A percentile compares a stretch with the other conserved stretches of the same genome.
phyloP scores from a whole-genome alignment of 2,329 filamentous ascomycete genomes.

The Chalara sp. region DNA sequence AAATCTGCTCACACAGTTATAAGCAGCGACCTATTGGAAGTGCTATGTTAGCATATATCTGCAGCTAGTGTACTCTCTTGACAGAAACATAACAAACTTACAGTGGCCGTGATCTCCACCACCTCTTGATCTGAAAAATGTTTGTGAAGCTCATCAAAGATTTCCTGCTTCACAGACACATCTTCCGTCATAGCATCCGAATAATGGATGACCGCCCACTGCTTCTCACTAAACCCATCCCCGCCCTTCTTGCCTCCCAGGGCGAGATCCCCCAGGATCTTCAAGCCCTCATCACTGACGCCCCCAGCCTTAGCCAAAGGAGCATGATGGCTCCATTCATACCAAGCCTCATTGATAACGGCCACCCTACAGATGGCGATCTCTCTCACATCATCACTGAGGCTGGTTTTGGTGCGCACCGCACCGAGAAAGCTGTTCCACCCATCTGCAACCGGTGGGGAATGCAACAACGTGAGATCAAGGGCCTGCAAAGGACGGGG shows the following conservation, averaged over 20 bases:
- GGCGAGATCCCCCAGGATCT: constrained; percentile 17
- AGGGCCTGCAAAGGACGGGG: constrained; percentile 67
- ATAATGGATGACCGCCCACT: constrained; percentile 65
- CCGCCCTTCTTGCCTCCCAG: constrained; percentile 25
- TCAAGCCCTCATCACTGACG: constrained; percentile 22
- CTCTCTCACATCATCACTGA: constrained; percentile 58
- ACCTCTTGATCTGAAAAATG: constrained; percentile 64
- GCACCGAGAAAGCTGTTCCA: constrained; percentile 66
- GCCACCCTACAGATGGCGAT: constrained; percentile 77
- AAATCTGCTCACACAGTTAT: constrained; percentile 82
- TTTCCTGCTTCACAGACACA: constrained; percentile 60
- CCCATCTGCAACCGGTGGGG: constrained; percentile 67
- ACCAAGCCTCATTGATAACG: constrained; percentile 73
- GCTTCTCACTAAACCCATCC: constrained; percentile 44
- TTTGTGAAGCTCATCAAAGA: constrained; percentile 56
- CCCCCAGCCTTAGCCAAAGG: constrained; percentile 40
- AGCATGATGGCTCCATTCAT: constrained; percentile 77
- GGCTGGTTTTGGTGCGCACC: constrained; percentile 44
- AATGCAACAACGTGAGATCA: constrained; percentile 71
- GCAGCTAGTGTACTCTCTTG: background rate
- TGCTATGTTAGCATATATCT: background rate
- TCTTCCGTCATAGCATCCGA: constrained; percentile 79
- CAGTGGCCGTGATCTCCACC: constrained; percentile 72
- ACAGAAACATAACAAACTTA: constrained; percentile 11
- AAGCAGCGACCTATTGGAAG: constrained; percentile 51